Evolutionary conservation across 83 land plant genomes (phyloP), one percentile per base, ranked within the genome.

Genomic region (Larix sibirica): DNA sequence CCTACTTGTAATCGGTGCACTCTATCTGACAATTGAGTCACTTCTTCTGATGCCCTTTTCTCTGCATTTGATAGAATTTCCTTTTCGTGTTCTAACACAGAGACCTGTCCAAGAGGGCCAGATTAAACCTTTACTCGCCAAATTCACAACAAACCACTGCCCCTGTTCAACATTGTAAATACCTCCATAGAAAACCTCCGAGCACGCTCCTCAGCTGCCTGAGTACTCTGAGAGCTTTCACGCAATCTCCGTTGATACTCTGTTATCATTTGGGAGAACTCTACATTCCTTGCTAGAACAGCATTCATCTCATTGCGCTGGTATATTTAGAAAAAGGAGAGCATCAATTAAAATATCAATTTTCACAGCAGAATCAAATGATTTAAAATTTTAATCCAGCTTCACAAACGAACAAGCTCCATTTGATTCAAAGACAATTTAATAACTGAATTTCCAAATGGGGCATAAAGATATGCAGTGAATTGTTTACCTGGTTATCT

Each of bases 181-280:
- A 96, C 99, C 97, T 97, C 97, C 84, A 94, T 90, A 23, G 88
- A 84, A 23, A 94, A 83, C 80, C 92, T 93, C 62, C 93, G 82
- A 59, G 94, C 80, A 67, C 80, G 84, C 40, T 97, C 99, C 78
- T 97, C 96, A 75, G 93, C 86, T 42, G 90, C 83, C 66, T 83
- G 87, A 77, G 93, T 23, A 23, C 88, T 90, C 42, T 97, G 92
- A 63, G 93, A 83, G 85, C 84, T 85, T 83, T 97, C 98, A 24
- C 97, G 88, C 47, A 94, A 85, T 84, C 89, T 88, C 64, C 86
- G 78, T 74, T 97, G 98, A 82, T 91, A 90, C 75, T 94, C 95
- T 69, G 96, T 87, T 18, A 97, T 84, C 20, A 93, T 74, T 60
- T 93, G 96, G 0, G 93, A 89, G 60, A 97, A 90, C 84, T 97